Conservation (phyloP, 192 early-diverging fungal genomes). For the Backusella luteola region DNA sequence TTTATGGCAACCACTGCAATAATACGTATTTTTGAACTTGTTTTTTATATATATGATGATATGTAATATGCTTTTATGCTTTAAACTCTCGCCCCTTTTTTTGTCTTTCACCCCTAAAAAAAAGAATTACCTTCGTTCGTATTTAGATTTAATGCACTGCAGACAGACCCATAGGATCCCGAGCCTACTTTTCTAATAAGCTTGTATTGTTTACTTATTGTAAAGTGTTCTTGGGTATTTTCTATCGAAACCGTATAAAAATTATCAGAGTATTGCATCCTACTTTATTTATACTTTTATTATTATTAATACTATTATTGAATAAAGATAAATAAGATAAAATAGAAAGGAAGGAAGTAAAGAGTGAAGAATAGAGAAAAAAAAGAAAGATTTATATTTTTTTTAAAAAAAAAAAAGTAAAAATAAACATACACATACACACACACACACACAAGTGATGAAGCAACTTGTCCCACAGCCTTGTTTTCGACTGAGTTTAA, state of each 20-base stretch:
- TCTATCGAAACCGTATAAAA: slow-evolving; percentile 30
- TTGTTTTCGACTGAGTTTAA: background rate
- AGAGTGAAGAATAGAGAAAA: background rate
- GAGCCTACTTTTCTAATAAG: slow-evolving; percentile 83
- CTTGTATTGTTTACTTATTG: slow-evolving; percentile 54
- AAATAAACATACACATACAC: background rate
- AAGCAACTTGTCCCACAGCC: background rate
- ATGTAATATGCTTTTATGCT: background rate
- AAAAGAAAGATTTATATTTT: slow-evolving; percentile 1
- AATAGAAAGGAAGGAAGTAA: background rate
- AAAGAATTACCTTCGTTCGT: slow-evolving; percentile 25
- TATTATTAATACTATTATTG: background rate
- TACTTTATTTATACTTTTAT: background rate
- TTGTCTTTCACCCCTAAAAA: background rate
- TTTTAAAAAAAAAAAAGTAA: background rate
- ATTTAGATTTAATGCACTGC: slow-evolving; percentile 44
- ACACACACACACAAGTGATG: background rate
- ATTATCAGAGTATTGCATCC: slow-evolving; percentile 8
- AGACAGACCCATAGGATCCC: slow-evolving; percentile 89
- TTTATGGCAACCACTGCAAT: slow-evolving; percentile 87
- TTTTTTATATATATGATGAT: slow-evolving; percentile 4
- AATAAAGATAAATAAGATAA: background rate
- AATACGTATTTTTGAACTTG: slow-evolving; percentile 23
- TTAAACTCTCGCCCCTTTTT: background rate
- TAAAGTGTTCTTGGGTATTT: slow-evolving; percentile 32